Base-by-base conservation (phyloP, 1,284 basidiomycete species). In the Filobasidium uniguttulatum region DNA sequence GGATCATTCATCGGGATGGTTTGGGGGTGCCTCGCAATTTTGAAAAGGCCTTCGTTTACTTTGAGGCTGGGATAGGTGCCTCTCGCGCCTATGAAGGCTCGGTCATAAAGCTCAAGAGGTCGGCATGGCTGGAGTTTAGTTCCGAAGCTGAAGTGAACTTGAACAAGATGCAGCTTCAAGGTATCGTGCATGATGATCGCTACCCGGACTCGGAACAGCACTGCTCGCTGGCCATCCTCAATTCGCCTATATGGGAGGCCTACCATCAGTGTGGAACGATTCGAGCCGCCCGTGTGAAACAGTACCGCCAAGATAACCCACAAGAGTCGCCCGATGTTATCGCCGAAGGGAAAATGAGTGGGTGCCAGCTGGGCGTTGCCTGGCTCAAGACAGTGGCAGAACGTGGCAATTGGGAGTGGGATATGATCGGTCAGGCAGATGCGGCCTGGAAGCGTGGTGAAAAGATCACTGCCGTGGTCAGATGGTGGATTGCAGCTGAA, bases 401-500 rank as follows among this genome's bases (percentile, higher is more conserved):
- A 62, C 77, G 85, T 12, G 90, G 90, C 2, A 75, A 79, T 15
- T 96, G 90, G 90, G 79, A 78, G 30, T 81, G 87, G 52, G 81
- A 90, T 60, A 77, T 86, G n/a, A 69, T 90, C 23, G 73, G 77
- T 40, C 84, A 90, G 22, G 89, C 86, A 1, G 87, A 93, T 62
- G 71, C 75, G 48, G 78, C 80, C 8, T 90, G 89, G 85, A 75
- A 76, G 59, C 72, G 77, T 4, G 83, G 79, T 1, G 81, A 82
- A 7, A 75, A 80, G 49, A 62, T 65, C 20, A 63, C 69, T 54
- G 69, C 69, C 4, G 53, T 94, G 70, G 70, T 94, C n/a, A 80
- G 83, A 44, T 96, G 90, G 85, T 90, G 85, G 82, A 77, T 94
- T 48, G 83, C 89, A 30, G 88, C 88, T 4, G 94, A 98, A 71